These are phyloP conservation scores for Phaffomyces thermotolerans DNA, from an alignment of 805 yeast species.

Conservation along the genomic window DNA sequence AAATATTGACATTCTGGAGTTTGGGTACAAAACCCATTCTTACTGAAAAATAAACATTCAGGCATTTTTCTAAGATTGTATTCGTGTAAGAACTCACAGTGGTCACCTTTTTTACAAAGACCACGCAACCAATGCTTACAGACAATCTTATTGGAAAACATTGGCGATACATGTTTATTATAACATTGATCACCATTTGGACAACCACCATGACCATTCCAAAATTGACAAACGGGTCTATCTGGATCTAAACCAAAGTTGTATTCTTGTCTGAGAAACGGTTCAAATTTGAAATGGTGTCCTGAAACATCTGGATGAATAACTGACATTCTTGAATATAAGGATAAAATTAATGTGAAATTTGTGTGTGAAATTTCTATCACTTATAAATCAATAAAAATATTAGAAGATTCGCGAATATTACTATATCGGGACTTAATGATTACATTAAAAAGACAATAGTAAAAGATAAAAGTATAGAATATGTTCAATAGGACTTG, in stretches of 20 bases:
- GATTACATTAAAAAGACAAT: no score
- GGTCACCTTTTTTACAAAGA: conserved; percentile 90
- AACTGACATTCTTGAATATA: conserved; percentile 24
- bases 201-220: conserved; percentile 61
- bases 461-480: no score
- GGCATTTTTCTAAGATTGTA: conserved; percentile 94
- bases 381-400: no score
- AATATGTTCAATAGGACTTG: no score
- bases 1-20: conserved; percentile 89
- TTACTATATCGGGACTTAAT: conserved; percentile 1
- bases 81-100: conserved; percentile 94
- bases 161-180: conserved; percentile 71
- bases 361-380: no score
- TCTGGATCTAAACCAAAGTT: conserved; percentile 82
- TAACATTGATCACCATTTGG: conserved; percentile 85
- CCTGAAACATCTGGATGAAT: conserved; percentile 33
- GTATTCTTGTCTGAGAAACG: conserved; percentile 72
- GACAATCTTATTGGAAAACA: conserved; percentile 70
- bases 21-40: conserved; percentile 81
- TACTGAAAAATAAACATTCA: conserved; percentile 82
- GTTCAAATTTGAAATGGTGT: conserved; percentile 64
- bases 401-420: conserved; percentile 4
- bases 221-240: conserved; percentile 78
- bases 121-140: conserved; percentile 99
- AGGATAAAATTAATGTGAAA: neutral